Evolutionary conservation across 176 grass and related monocot genomes (phyloP).

Genomic region (Eremochloa ophiuroides): DNA sequence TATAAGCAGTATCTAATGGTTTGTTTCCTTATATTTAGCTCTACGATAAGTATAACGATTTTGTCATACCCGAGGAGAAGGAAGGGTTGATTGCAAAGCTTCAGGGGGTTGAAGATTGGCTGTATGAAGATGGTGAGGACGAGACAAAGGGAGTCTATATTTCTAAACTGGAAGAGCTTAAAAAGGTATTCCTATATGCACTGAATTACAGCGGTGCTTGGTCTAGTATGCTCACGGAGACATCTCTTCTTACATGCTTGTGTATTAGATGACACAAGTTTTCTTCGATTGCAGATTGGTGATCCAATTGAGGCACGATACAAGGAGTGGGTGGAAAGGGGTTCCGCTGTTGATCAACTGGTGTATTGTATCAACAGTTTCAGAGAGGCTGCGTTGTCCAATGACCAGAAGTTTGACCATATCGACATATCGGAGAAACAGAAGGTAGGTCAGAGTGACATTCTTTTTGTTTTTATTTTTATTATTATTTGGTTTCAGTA

Average conservation of each 20-base stretch:
- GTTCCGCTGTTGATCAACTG: conserved; percentile 42
- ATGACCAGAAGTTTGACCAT: conserved; percentile 72
- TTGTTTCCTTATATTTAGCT: conserved; percentile 40
- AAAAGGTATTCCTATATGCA: conserved; percentile 34
- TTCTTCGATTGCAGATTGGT: conserved; percentile 44
- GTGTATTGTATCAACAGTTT: conserved; percentile 75
- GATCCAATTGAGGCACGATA: conserved; percentile 61
- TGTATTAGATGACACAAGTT: background rate
- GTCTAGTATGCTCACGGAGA: no score
- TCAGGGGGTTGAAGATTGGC: conserved; percentile 91
- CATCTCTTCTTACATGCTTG: no score
- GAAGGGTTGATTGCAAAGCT: conserved; percentile 60
- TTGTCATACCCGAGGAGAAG: conserved; percentile 57
- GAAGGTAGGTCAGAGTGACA: conserved; percentile 55
- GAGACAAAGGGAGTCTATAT: conserved; percentile 94
- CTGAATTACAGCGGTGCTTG: no score
- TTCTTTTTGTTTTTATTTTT: no score
- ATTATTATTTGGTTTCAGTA: no score
- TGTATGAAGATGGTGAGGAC: conserved; percentile 96
- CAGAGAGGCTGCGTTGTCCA: conserved; percentile 70
- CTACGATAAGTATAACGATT: conserved; percentile 75
- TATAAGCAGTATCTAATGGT: no score
- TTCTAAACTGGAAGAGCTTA: conserved; percentile 87
- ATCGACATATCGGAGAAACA: conserved; percentile 83
- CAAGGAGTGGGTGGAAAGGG: conserved; percentile 62